A percentile compares a stretch with the other conserved stretches of the same genome.
Evolutionary conservation across 1,139 yeast species (phyloP).

Genomic region (Scheffersomyces illinoinensis): DNA sequence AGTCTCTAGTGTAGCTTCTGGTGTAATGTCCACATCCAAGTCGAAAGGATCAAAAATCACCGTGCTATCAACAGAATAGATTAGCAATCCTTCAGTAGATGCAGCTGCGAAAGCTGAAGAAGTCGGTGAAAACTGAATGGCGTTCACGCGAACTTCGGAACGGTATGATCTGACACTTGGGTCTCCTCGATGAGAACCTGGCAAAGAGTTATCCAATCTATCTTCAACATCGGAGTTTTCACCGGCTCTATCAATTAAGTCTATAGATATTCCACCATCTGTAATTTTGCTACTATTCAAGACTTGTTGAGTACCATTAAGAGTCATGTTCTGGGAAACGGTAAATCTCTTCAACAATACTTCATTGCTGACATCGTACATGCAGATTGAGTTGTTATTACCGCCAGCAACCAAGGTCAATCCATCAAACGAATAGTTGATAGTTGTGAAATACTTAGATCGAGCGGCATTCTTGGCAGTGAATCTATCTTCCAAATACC

Average conservation of each 20-base stretch:
- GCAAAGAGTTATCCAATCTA: slow-evolving; percentile 71
- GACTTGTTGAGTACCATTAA: slow-evolving; percentile 83
- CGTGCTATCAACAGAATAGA: slow-evolving; percentile 77
- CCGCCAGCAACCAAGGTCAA: slow-evolving; percentile 88
- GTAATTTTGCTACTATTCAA: slow-evolving; percentile 82
- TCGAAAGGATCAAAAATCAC: slow-evolving; percentile 92
- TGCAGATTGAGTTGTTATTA: slow-evolving; percentile 84
- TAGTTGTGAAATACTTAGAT: slow-evolving; percentile 78
- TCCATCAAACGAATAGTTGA: slow-evolving; percentile 90
- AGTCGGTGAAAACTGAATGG: slow-evolving; percentile 85
- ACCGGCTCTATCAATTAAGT: slow-evolving; percentile 79
- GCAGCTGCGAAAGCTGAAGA: slow-evolving; percentile 93
- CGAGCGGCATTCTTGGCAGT: slow-evolving; percentile 78
- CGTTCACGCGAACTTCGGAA: slow-evolving; percentile 79
- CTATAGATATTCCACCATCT: slow-evolving; percentile 80
- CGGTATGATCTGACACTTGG: slow-evolving; percentile 74
- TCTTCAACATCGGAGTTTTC: slow-evolving; percentile 87
- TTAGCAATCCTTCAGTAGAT: slow-evolving; percentile 87
- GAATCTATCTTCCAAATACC: slow-evolving; percentile 81
- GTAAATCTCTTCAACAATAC: slow-evolving; percentile 79
- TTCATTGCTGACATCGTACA: slow-evolving; percentile 86
- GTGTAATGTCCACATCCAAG: slow-evolving; percentile 89
- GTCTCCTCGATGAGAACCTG: slow-evolving; percentile 90
- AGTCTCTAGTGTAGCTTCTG: slow-evolving; percentile 66
- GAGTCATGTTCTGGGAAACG: slow-evolving; percentile 84